Evolutionary conservation across 1,284 basidiomycete species (phyloP).

Genomic region (Ganoderma lucidum): DNA sequence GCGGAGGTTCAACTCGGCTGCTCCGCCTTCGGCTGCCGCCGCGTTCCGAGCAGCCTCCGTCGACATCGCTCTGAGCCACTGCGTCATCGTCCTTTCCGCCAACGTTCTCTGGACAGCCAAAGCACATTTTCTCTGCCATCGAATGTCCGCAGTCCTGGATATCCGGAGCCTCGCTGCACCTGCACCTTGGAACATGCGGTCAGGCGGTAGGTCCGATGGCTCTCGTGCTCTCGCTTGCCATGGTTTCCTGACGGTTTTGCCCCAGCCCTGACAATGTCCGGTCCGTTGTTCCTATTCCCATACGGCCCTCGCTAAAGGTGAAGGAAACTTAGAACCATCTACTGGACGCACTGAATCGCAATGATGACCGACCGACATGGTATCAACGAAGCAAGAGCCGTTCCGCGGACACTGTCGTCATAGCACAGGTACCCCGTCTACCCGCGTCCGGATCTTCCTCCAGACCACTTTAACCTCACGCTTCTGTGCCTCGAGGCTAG

Average conservation of each 20-base stretch:
- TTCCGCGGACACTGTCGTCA: constrained; percentile 7
- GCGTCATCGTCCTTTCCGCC: not conserved
- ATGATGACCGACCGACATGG: not conserved
- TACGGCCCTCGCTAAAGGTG: constrained; percentile 2
- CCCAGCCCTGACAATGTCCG: constrained; percentile 2
- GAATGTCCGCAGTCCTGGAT: not conserved
- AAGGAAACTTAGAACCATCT: constrained; percentile 10
- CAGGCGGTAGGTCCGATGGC: not conserved
- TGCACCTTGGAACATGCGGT: not conserved
- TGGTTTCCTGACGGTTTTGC: not conserved
- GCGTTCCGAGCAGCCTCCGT: constrained; percentile 2
- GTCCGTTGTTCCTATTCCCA: constrained; percentile 19
- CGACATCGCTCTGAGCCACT: not conserved
- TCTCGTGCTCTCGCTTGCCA: not conserved
- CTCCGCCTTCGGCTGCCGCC: not conserved
- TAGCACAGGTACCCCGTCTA: constrained; percentile 5
- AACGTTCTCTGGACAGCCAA: constrained; percentile 6
- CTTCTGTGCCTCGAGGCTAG: constrained; percentile 12
- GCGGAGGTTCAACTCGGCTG: constrained; percentile 16
- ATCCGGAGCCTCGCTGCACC: not conserved
- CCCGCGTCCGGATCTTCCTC: constrained; percentile 4
- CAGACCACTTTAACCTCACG: not conserved
- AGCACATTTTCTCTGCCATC: not conserved
- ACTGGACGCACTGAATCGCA: not conserved
- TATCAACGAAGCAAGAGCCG: constrained; percentile 1